Evolutionary conservation across 495 filamentous ascomycete species (phyloP).

Genomic region (Massariosphaeria phaeospora): DNA sequence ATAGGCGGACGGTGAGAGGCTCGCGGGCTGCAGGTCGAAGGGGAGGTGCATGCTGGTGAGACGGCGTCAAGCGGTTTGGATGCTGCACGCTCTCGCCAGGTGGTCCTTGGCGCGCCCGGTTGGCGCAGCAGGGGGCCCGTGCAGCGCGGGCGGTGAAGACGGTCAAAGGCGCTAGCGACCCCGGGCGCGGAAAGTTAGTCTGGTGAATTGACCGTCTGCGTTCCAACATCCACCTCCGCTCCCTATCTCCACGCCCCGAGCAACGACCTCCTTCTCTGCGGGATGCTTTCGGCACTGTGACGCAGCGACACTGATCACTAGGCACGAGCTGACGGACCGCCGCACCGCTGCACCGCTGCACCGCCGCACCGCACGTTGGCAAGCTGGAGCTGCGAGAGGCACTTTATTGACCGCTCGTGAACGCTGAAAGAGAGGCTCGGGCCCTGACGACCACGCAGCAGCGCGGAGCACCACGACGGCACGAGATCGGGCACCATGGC

Average conservation of each 20-base stretch:
- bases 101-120: slow-evolving; percentile 1
- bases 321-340: no score
- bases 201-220: slow-evolving; percentile 1
- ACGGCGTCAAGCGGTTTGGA: no score
- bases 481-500: slow-evolving; percentile 56
- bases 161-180: slow-evolving; percentile 14
- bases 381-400: slow-evolving; percentile 6
- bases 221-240: slow-evolving; percentile 8
- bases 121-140: not conserved
- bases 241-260: not conserved
- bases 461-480: not conserved
- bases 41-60: slow-evolving; percentile 7
- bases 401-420: slow-evolving; percentile 8
- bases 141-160: slow-evolving; percentile 20
- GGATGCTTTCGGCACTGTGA: slow-evolving; percentile 2
- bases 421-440: slow-evolving; percentile 11
- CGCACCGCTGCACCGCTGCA: no score
- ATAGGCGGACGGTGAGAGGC: not conserved
- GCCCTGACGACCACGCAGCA: not conserved
- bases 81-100: slow-evolving; percentile 1
- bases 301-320: not conserved
- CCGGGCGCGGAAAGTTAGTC: slow-evolving; percentile 19
- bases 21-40: not conserved
- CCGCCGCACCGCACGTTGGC: not conserved
- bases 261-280: not conserved